These are phyloP conservation scores for Rutstroemia sp. DNA, from an alignment of 2,329 filamentous ascomycete genomes.

Conservation along the genomic window DNA sequence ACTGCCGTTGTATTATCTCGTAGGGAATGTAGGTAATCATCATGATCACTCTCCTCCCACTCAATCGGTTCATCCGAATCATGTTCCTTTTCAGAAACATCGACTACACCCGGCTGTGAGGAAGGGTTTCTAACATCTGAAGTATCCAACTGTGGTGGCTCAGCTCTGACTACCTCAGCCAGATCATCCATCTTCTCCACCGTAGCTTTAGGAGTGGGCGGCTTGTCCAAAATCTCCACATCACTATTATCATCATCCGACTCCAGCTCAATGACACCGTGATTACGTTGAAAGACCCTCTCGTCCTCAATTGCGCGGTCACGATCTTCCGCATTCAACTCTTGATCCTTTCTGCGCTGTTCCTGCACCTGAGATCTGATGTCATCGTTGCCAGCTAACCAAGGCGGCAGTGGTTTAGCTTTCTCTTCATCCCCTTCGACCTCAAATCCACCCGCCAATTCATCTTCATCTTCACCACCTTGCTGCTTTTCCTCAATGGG, in stretches of 20 bases:
- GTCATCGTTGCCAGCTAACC: constrained; percentile 59
- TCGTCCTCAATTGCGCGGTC: constrained; percentile 50
- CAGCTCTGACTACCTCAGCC: constrained; percentile 28
- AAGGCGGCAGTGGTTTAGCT: constrained; percentile 60
- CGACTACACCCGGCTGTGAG: background rate
- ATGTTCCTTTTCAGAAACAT: background rate
- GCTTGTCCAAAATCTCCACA: constrained; percentile 48
- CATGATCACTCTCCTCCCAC: constrained; percentile 47
- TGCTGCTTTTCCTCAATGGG: constrained; percentile 13
- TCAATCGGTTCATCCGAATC: constrained; percentile 33
- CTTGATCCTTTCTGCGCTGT: constrained; percentile 47
- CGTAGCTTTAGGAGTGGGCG: constrained; percentile 22
- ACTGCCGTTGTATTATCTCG: constrained; percentile 11
- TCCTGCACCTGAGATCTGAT: constrained; percentile 56
- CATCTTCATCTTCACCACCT: constrained; percentile 24
- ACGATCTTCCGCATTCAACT: constrained; percentile 58
- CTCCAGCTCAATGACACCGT: constrained; percentile 53
- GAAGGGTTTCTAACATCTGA: constrained; percentile 20
- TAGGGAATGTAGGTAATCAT: constrained; percentile 19
- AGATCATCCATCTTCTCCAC: constrained; percentile 15
- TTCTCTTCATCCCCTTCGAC: constrained; percentile 27
- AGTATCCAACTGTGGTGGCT: constrained; percentile 21
- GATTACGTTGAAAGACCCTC: constrained; percentile 37
- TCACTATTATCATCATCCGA: constrained; percentile 44
- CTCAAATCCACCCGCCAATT: constrained; percentile 34